These are phyloP conservation scores for Filosporella fistucella DNA, from an alignment of 495 filamentous ascomycete species.

Conservation along the genomic window DNA sequence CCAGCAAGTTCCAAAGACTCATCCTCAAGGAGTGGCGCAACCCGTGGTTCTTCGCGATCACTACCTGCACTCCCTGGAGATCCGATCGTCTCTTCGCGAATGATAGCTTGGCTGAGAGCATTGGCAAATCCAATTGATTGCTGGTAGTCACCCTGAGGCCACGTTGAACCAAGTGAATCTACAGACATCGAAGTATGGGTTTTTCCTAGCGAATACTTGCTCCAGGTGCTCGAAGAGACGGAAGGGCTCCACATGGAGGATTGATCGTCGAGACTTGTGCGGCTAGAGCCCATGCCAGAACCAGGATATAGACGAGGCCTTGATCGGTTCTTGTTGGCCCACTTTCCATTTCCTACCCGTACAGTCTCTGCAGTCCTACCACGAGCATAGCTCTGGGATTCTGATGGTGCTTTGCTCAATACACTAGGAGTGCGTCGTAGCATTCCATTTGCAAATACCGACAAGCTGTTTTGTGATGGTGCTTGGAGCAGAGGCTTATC, in stretches of 20 bases:
- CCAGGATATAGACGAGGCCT: conserved; percentile 72
- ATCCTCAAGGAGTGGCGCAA: conserved; percentile 77
- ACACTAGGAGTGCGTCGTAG: conserved; percentile 86
- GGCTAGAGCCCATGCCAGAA: conserved; percentile 82
- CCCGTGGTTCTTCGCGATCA: conserved; percentile 41
- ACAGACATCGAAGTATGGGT: conserved; percentile 88
- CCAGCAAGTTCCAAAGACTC: conserved; percentile 86
- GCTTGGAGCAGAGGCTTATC: conserved; percentile 26
- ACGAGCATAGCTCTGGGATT: conserved; percentile 65
- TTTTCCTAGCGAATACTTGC: conserved; percentile 85
- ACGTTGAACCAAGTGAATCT: conserved; percentile 78
- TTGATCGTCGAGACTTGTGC: conserved; percentile 88
- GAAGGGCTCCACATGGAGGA: conserved; percentile 90
- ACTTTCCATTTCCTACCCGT: conserved; percentile 57
- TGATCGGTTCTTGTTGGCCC: conserved; percentile 81
- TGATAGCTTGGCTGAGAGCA: conserved; percentile 93
- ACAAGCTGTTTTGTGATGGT: conserved; percentile 36
- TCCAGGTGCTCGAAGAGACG: conserved; percentile 81
- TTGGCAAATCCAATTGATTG: conserved; percentile 98
- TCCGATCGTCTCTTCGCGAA: conserved; percentile 75
- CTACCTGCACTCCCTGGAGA: conserved; percentile 40
- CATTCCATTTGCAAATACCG: conserved; percentile 52
- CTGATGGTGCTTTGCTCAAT: conserved; percentile 79
- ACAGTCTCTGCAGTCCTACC: conserved; percentile 65
- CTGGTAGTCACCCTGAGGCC: conserved; percentile 79